These are phyloP conservation scores for Trichoderma endophyticum DNA, from an alignment of 2,329 filamentous ascomycete genomes.

Conservation along the genomic window DNA sequence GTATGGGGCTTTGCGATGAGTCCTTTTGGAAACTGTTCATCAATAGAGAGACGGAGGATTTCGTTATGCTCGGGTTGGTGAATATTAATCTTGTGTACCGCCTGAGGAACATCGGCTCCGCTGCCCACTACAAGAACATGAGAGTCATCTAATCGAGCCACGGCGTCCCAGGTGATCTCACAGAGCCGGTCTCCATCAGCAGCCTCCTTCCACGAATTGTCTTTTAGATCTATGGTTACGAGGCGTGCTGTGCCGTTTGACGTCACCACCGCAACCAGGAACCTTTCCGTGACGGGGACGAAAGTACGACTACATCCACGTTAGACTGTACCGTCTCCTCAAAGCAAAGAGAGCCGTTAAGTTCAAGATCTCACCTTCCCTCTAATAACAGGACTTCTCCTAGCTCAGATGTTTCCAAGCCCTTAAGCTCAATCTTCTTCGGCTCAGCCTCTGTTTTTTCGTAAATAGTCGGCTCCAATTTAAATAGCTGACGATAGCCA, in stretches of 20 bases:
- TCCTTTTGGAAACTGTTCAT: slow-evolving; percentile 28
- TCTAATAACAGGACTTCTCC: slow-evolving; percentile 33
- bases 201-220: slow-evolving; percentile 30
- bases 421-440: slow-evolving; percentile 33
- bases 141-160: slow-evolving; percentile 35
- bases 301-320: slow-evolving; percentile 38
- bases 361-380: slow-evolving; percentile 29
- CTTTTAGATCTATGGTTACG: slow-evolving; percentile 38
- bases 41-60: slow-evolving; percentile 35
- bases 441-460: slow-evolving; percentile 25
- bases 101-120: slow-evolving; percentile 30
- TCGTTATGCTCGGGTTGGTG: slow-evolving; percentile 25
- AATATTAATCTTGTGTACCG: slow-evolving; percentile 37
- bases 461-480: slow-evolving; percentile 6
- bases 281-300: slow-evolving; percentile 34
- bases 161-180: slow-evolving; percentile 33
- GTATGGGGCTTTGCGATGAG: slow-evolving; percentile 39
- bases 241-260: slow-evolving; percentile 35
- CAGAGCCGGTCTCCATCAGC: slow-evolving; percentile 30
- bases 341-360: background rate
- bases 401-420: slow-evolving; percentile 42
- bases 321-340: background rate
- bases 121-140: slow-evolving; percentile 39
- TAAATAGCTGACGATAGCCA: slow-evolving; percentile 48
- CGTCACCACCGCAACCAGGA: slow-evolving; percentile 35